phyloP scores from a whole-genome alignment of 306 rosid species.

The Purshia tridentata region DNA sequence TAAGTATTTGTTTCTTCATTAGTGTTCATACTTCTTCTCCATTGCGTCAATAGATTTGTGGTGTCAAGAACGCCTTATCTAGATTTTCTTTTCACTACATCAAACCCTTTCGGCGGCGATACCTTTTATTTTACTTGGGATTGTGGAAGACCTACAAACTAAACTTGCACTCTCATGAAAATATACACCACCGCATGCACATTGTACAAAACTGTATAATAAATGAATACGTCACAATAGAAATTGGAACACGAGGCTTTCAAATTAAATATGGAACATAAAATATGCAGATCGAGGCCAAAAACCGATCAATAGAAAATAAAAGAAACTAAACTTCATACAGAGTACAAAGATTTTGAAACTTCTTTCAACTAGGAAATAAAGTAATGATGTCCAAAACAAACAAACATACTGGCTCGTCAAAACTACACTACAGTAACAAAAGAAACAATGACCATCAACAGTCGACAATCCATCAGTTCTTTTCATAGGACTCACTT shows the following conservation, averaged over 20 bases:
- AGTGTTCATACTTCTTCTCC: too few relatives aligned
- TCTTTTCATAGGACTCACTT: constrained; percentile 43
- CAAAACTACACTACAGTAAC: constrained; percentile 49
- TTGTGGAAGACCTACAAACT: too few relatives aligned
- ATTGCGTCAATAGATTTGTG: too few relatives aligned
- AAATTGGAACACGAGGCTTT: background rate
- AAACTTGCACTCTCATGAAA: too few relatives aligned
- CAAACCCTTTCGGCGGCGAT: too few relatives aligned
- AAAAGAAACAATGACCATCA: constrained; percentile 9
- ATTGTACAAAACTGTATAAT: too few relatives aligned
- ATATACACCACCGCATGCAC: too few relatives aligned
- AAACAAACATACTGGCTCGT: constrained; percentile 35
- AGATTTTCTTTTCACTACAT: too few relatives aligned
- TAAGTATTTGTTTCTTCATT: too few relatives aligned
- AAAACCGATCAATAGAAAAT: constrained; percentile 11
- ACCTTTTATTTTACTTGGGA: too few relatives aligned
- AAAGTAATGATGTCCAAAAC: constrained; percentile 35
- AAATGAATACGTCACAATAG: background rate
- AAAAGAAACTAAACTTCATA: constrained; percentile 13
- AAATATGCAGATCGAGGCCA: background rate
- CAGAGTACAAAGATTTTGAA: constrained; percentile 28
- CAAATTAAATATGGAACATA: background rate
- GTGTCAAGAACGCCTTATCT: too few relatives aligned
- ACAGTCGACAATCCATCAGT: constrained; percentile 20
- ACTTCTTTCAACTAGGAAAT: constrained; percentile 37